phyloP scores from a whole-genome alignment of 495 filamentous ascomycete genomes.

The Lindgomyces ingoldianus region DNA sequence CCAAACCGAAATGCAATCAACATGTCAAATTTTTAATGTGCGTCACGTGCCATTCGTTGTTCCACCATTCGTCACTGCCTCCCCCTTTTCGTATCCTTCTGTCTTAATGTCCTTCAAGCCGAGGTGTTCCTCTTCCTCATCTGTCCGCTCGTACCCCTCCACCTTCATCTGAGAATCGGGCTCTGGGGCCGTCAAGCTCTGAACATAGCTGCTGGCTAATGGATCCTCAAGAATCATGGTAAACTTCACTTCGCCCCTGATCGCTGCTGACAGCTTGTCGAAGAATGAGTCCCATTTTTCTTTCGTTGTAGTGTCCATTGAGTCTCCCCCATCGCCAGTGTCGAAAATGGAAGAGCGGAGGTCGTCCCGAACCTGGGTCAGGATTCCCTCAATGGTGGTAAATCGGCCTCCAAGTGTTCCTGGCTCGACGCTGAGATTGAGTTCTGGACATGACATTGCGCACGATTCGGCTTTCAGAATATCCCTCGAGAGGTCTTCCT shows the following conservation, averaged over 20 bases:
- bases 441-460: conserved; percentile 77
- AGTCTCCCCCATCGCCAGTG: conserved; percentile 68
- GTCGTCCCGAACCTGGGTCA: conserved; percentile 92
- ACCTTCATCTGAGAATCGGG: conserved; percentile 76
- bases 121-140: conserved; percentile 88
- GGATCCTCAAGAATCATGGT: conserved; percentile 86
- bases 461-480: conserved; percentile 97
- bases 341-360: conserved; percentile 84
- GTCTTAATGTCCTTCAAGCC: conserved; percentile 90
- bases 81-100: conserved; percentile 73
- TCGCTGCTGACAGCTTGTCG: conserved; percentile 67
- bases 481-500: conserved; percentile 82
- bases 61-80: conserved; percentile 16
- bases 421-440: conserved; percentile 78
- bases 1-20: conserved; percentile 17
- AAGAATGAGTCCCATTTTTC: conserved; percentile 83
- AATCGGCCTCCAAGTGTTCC: conserved; percentile 96
- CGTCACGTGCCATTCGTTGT: conserved; percentile 20
- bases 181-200: conserved; percentile 72
- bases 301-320: conserved; percentile 62
- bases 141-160: conserved; percentile 84
- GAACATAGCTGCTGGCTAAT: conserved; percentile 87
- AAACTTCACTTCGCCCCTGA: conserved; percentile 79
- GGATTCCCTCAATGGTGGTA: conserved; percentile 91
- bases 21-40: neutral